Evolutionary conservation across 352 stramenopile species (phyloP).

Genomic region (Globisporangium solare): DNA sequence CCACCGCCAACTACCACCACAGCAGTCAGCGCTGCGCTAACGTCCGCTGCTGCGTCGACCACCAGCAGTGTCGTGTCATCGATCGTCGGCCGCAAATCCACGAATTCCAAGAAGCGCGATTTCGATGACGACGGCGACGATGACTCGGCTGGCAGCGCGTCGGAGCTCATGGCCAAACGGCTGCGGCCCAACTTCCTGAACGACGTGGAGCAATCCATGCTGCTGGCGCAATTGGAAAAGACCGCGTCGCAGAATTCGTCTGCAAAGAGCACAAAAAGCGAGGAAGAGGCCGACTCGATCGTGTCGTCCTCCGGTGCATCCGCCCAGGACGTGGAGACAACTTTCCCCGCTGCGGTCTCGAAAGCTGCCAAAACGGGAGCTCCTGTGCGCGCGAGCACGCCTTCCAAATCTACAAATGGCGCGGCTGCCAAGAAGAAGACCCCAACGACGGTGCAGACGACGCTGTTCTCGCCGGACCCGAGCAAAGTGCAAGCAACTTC

Average conservation of each 20-base stretch:
- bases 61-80: slow-evolving; percentile 38
- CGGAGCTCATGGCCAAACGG: slow-evolving; percentile 34
- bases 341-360: neutral
- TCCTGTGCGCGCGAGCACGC: neutral
- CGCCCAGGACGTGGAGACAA: slow-evolving; percentile 9
- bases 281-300: slow-evolving; percentile 15
- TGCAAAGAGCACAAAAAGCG: slow-evolving; percentile 4
- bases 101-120: slow-evolving; percentile 60
- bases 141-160: slow-evolving; percentile 16
- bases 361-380: neutral
- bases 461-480: slow-evolving; percentile 45
- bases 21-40: neutral
- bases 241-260: slow-evolving; percentile 21
- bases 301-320: slow-evolving; percentile 8
- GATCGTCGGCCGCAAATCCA: slow-evolving; percentile 17
- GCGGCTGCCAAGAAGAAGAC: slow-evolving; percentile 29
- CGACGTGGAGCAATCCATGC: slow-evolving; percentile 51
- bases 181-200: slow-evolving; percentile 55
- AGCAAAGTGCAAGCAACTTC: slow-evolving; percentile 20
- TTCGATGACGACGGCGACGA: slow-evolving; percentile 34
- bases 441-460: slow-evolving; percentile 16
- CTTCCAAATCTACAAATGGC: slow-evolving; percentile 9
- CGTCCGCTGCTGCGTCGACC: slow-evolving; percentile 6
- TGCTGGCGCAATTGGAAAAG: slow-evolving; percentile 45
- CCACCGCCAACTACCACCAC: neutral